A percentile compares a stretch with the other conserved stretches of the same genome.
phyloP scores from a whole-genome alignment of 495 filamentous ascomycete genomes.

The Arthonia radiata region DNA sequence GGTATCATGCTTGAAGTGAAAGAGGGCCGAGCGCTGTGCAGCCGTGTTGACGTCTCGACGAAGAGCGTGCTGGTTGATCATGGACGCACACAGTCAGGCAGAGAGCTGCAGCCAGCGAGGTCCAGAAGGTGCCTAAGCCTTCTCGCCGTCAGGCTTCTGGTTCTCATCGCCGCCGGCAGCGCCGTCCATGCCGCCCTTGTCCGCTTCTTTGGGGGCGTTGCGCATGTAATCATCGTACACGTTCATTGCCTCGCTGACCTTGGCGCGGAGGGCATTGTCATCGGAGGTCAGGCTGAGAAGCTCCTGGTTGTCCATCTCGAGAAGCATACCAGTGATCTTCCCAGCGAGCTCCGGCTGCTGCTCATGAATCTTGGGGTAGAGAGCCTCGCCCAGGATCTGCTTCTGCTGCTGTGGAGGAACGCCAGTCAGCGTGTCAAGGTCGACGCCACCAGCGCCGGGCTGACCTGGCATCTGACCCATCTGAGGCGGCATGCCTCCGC shows the following conservation, averaged over 20 bases:
- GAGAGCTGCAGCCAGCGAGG: no score
- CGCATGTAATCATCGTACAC: constrained; percentile 99
- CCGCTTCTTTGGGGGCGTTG: no score
- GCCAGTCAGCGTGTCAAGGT: constrained; percentile 22
- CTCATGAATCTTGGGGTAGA: constrained; percentile 91
- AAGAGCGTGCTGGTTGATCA: no score
- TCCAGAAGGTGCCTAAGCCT: no score
- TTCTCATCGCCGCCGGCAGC: no score
- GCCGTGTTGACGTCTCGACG: no score
- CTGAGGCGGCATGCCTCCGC: constrained; percentile 16
- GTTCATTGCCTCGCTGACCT: constrained; percentile 87
- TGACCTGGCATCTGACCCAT: constrained; percentile 10
- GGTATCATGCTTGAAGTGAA: no score
- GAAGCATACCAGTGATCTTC: constrained; percentile 98
- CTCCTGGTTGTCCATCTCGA: constrained; percentile 96
- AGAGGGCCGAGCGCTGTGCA: no score
- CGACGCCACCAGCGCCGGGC: constrained; percentile 10
- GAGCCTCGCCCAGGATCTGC: constrained; percentile 87
- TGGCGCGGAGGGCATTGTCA: constrained; percentile 64
- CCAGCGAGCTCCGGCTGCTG: constrained; percentile 87
- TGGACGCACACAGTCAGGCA: no score
- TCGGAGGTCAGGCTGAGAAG: constrained; percentile 84
- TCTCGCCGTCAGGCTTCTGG: no score
- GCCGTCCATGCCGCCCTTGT: no score
- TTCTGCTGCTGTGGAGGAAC: constrained; percentile 58